Evolutionary conservation across 371 early-diverging fungal genomes (phyloP).

Genomic region (Mucor irregularis): DNA sequence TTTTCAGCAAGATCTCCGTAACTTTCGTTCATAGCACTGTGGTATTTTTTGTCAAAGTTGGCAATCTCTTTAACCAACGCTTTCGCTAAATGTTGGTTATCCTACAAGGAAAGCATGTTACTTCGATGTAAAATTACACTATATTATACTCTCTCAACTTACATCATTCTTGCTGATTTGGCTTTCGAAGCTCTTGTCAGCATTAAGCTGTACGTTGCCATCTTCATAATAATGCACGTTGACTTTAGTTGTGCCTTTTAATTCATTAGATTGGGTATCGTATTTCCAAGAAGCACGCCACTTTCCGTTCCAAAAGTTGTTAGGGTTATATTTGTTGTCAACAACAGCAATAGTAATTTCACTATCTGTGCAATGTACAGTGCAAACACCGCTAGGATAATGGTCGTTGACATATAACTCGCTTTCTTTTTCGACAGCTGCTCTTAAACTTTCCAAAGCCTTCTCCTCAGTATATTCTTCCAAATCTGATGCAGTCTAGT

Average conservation of each 20-base stretch:
- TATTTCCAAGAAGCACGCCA: slow-evolving; percentile 87
- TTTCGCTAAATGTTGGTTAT: slow-evolving; percentile 49
- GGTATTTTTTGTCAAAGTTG: slow-evolving; percentile 80
- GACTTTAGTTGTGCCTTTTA: slow-evolving; percentile 73
- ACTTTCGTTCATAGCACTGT: slow-evolving; percentile 80
- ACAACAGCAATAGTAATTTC: slow-evolving; percentile 73
- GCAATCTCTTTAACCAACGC: slow-evolving; percentile 65
- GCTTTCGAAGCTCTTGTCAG: slow-evolving; percentile 62
- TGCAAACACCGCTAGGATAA: slow-evolving; percentile 73
- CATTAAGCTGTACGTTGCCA: slow-evolving; percentile 94
- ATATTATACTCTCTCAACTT: neutral
- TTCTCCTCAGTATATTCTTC: slow-evolving; percentile 55
- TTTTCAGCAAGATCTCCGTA: slow-evolving; percentile 79
- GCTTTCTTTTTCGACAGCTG: slow-evolving; percentile 65
- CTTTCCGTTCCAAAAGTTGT: slow-evolving; percentile 95
- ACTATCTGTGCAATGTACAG: slow-evolving; percentile 63
- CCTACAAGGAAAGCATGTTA: slow-evolving; percentile 27
- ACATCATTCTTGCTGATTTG: slow-evolving; percentile 33
- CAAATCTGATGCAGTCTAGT: slow-evolving; percentile 56
- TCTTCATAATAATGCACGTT: slow-evolving; percentile 98
- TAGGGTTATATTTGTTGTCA: slow-evolving; percentile 87
- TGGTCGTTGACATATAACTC: slow-evolving; percentile 70
- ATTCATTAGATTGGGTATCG: slow-evolving; percentile 52
- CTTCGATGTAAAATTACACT: neutral
- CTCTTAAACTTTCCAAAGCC: slow-evolving; percentile 53